Evolutionary conservation across 164 flowering plant species (phyloP), one percentile per base, ranked within the genome.

Genomic region (Cinnamomum micranthum): DNA sequence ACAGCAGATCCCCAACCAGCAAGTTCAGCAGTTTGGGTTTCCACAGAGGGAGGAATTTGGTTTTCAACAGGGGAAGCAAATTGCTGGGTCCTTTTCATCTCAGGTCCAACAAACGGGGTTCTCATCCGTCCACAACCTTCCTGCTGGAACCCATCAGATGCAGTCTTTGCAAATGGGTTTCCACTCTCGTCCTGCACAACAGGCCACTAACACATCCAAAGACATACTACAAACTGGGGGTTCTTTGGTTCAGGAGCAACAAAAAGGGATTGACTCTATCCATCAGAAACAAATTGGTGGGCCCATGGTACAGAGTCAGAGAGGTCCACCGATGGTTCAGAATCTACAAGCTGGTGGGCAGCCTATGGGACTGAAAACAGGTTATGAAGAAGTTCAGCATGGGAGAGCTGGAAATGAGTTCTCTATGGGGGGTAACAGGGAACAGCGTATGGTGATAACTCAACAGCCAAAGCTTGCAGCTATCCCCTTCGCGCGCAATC

Each of bases 381-480:
- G 84, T 1, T 84, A 77, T 77, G 92, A 89, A 51, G 90, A 88
- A 74, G 84, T 78, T 66, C 76, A 79, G 6, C 81, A 33, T 68
- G 87, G 87, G 76, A 86, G 89, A 82, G 63, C 77, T 77, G 87
- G 86, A 31, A 85, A 84, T 81, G 94, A 86, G 7, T 81, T 80
- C 73, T 80, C 71, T 71, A 79, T 67, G 60, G 85, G 77, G 77
- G 74, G 80, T 60, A 80, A 78, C 67, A 73, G 81, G 73, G 95
- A 85, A 59, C 86, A 78, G 47, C 86, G 84, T 41, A 28, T 65
- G 25, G 65, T 79, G 79, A 75, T 73, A 76, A 74, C 84, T 33
- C 89, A 82, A 63, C 90, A 85, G 74, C 95, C 91, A 35, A 86
- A 82, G 75, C 88, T 87, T 77, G 85, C 93, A 4, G 73, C 85